Percentiles rank a stretch among this genome's conserved stretches.
These are phyloP conservation scores for Dissophora ornata DNA, from an alignment of 192 early-diverging fungal species.

Conservation along the genomic window DNA sequence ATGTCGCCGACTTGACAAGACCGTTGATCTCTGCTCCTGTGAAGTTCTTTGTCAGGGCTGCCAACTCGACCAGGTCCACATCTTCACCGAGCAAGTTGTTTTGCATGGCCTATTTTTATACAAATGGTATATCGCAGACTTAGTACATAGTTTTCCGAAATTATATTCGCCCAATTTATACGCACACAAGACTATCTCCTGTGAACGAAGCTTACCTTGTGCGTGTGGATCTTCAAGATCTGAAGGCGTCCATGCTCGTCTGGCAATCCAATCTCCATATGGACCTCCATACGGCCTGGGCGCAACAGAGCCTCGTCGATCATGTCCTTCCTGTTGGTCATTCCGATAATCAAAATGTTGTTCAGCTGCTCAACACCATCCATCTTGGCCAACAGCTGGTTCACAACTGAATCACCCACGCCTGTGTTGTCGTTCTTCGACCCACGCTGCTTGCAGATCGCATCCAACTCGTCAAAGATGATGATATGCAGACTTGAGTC, in stretches of 20 bases:
- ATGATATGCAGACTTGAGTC: conserved; percentile 95
- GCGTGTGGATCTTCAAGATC: conserved; percentile 96
- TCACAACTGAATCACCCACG: conserved; percentile 96
- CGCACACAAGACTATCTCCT: too few species aligned
- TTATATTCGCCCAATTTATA: too few species aligned
- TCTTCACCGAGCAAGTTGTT: conserved; percentile 84
- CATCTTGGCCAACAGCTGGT: conserved; percentile 98
- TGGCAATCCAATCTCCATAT: conserved; percentile 95
- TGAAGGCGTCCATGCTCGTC: conserved; percentile 93
- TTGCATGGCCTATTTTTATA: conserved; percentile 71
- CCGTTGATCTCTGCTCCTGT: conserved; percentile 97
- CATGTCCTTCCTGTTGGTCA: conserved; percentile 98
- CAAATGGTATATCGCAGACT: too few species aligned
- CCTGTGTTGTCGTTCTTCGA: conserved; percentile 92
- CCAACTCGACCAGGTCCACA: conserved; percentile 88
- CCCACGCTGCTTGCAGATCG: conserved; percentile 98
- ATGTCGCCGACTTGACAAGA: conserved; percentile 90
- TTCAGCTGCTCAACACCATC: conserved; percentile 99
- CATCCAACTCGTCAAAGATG: conserved; percentile 99
- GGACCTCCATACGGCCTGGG: conserved; percentile 95
- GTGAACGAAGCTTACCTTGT: too few species aligned
- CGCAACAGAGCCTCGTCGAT: conserved; percentile 98
- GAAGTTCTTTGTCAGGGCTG: conserved; percentile 93
- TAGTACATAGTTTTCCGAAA: too few species aligned
- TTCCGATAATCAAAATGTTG: conserved; percentile 98